These are phyloP conservation scores for Paecilomyces dactylethromorphus DNA, from an alignment of 2,329 filamentous ascomycete species.

Conservation along the genomic window DNA sequence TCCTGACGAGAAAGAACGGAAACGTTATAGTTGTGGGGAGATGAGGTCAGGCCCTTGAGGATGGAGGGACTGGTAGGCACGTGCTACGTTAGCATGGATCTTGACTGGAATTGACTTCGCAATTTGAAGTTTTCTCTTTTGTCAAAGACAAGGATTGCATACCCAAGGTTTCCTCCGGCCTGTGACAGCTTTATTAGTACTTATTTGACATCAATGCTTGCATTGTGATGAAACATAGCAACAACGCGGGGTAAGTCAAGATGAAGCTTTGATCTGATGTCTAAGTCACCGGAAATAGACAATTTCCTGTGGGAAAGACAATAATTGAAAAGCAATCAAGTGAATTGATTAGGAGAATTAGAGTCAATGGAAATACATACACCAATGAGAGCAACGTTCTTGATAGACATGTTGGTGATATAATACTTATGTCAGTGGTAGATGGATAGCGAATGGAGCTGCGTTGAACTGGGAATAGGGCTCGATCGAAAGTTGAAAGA, in stretches of 20 bases:
- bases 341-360: neutral
- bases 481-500: too few species aligned
- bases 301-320: too few species aligned
- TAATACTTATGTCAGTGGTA: too few species aligned
- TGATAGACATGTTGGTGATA: neutral
- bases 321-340: neutral
- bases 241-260: neutral
- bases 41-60: slow-evolving; percentile 5
- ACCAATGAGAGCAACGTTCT: slow-evolving; percentile 4
- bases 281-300: too few species aligned
- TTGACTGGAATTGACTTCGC: neutral
- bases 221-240: neutral
- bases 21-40: slow-evolving; percentile 9
- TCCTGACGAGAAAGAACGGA: slow-evolving; percentile 9
- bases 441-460: too few species aligned
- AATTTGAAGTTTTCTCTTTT: neutral
- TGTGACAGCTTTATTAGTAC: neutral
- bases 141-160: neutral
- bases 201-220: neutral
- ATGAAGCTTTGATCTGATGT: too few species aligned
- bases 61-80: slow-evolving; percentile 1
- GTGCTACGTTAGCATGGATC: neutral
- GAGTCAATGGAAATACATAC: neutral
- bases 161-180: slow-evolving; percentile 4
- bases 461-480: too few species aligned